Percentiles rank a stretch among this genome's conserved stretches.
Conservation (phyloP, 2,329 filamentous ascomycete species). For the Phaeomoniella chlamydospora region DNA sequence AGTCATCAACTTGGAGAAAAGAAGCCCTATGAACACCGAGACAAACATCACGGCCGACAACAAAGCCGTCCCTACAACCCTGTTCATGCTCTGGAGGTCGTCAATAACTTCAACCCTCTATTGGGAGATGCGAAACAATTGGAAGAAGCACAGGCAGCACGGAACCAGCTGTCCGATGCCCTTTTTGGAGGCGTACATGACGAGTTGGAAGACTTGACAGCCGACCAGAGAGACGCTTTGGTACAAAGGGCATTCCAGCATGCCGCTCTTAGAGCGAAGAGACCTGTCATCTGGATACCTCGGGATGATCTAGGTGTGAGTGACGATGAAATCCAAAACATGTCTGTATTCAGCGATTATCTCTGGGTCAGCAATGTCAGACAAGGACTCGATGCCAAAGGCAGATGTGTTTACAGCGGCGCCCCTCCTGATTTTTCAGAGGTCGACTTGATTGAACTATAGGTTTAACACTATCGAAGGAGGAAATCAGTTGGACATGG, state of each 20-base stretch:
- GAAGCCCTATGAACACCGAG: slow-evolving; percentile 1
- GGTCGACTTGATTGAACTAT: slow-evolving; percentile 72
- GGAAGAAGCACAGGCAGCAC: slow-evolving; percentile 50
- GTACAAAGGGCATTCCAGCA: slow-evolving; percentile 85
- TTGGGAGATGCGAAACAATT: slow-evolving; percentile 43
- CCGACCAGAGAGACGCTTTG: slow-evolving; percentile 73
- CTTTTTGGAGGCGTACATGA: slow-evolving; percentile 80
- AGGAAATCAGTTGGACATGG: too few relatives aligned
- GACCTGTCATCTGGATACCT: slow-evolving; percentile 88
- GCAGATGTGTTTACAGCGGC: slow-evolving; percentile 67
- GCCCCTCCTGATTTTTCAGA: slow-evolving; percentile 85
- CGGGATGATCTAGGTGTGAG: slow-evolving; percentile 79
- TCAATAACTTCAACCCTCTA: slow-evolving; percentile 13
- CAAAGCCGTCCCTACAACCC: not conserved
- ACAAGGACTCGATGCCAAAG: slow-evolving; percentile 71
- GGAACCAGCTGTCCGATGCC: slow-evolving; percentile 54
- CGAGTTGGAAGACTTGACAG: slow-evolving; percentile 85
- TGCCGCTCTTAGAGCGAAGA: slow-evolving; percentile 65
- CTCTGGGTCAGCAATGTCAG: slow-evolving; percentile 95
- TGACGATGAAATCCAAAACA: slow-evolving; percentile 77
- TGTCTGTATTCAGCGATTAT: slow-evolving; percentile 56
- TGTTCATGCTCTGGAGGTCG: slow-evolving; percentile 8
- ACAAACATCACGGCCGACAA: slow-evolving; percentile 3
- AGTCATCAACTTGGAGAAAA: not conserved
- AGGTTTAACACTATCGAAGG: too few relatives aligned